Evolutionary conservation across 225 moss, liverwort and hornwort species (phyloP).

Genomic region (Pseudoscleropodium purum): DNA sequence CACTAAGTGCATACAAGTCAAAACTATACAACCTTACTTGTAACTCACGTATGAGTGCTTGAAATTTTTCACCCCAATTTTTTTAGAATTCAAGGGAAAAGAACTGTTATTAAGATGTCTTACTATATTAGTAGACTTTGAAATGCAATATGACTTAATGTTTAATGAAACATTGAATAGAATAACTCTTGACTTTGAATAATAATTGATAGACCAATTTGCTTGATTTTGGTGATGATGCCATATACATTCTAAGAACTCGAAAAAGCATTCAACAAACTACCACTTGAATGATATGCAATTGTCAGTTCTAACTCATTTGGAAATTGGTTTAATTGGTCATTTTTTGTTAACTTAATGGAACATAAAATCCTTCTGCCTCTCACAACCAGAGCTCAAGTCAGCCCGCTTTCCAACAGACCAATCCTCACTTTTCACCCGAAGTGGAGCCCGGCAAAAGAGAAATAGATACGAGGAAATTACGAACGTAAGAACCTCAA

Average conservation of each 20-base stretch:
- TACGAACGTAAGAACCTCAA: background rate
- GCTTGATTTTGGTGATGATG: background rate
- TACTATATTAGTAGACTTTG: background rate
- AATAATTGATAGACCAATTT: background rate
- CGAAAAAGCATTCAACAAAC: background rate
- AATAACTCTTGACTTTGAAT: background rate
- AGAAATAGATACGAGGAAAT: background rate
- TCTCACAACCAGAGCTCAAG: background rate
- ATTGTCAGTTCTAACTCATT: background rate
- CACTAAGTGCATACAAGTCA: accelerated
- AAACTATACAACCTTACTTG: background rate
- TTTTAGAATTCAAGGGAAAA: background rate
- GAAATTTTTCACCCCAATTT: background rate
- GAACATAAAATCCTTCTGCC: background rate
- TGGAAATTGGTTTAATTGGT: background rate
- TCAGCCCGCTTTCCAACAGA: too few relatives aligned
- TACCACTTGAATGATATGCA: background rate
- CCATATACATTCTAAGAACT: background rate
- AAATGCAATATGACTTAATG: background rate
- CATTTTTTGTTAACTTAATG: background rate
- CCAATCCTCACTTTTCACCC: background rate
- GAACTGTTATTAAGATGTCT: background rate
- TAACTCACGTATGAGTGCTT: background rate
- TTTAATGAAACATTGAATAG: background rate
- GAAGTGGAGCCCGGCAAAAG: background rate